Base-by-base conservation (phyloP, 108 stramenopile genomes). In the Hondaea fermentalgiana region DNA sequence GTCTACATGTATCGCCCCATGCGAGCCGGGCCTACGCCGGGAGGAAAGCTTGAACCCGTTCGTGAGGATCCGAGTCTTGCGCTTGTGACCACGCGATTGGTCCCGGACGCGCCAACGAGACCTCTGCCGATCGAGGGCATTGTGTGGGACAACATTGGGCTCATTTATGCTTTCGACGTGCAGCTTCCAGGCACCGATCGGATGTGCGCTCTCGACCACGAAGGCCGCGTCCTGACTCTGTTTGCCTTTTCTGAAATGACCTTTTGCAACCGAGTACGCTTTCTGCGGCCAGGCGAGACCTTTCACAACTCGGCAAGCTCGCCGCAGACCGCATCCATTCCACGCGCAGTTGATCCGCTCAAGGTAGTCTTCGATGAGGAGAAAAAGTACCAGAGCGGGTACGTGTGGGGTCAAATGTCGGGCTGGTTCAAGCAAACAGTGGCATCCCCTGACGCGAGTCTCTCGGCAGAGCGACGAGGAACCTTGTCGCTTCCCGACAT, bases 381-480 rank as follows among this genome's bases (percentile, higher is more conserved):
- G 49, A 83, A 83, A 35, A 83, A 83, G 76, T 83, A 83, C n/a
- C 76, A 83, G 28, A 21, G 19, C 28, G 76, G 76, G 10, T 83
- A 53, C 28, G 51, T 83, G 49, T 83, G 76, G 76, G 76, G 76
- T 17, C 76, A 83, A 28, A 83, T 83, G 76, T 83, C 49, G 25
- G 76, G 76, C 10, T 83, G 76, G 76, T 83, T 83, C 49, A 83
- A 83, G 51, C 76, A 83, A 23, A 83, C 76, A 6, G 76, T 83
- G 51, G 76, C 76, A 45, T 47, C 76, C 49, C 76, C 76, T 0
- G 76, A 83, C 51, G 76, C 76, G 6, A 53, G 49, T 83, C 51
- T 83, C 19, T 53, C 49, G 44, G 76, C 76, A 12, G 76, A 83
- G 51, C 76, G 76, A 16, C 76, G 76, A 6, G 76, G 76, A n/a